Conservation (phyloP, 306 rosid genomes). For the Crotalaria pallida region DNA sequence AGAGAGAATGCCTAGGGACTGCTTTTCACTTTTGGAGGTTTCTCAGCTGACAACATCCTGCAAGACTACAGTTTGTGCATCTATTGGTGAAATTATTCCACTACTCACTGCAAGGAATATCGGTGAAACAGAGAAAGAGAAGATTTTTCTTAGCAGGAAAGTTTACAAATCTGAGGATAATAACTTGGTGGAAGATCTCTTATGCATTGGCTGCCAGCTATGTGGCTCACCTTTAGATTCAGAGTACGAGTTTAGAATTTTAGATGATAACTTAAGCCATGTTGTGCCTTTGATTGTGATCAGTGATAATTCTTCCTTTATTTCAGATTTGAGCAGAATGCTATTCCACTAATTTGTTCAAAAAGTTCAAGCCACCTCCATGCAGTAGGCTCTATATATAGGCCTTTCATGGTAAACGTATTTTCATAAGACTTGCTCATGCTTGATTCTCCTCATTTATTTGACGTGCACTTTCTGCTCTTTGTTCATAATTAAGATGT, state of each 20-base stretch:
- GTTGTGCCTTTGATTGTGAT: not conserved
- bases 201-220: slow-evolving; percentile 75
- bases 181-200: slow-evolving; percentile 51
- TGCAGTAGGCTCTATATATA: slow-evolving; percentile 52
- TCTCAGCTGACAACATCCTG: slow-evolving; percentile 39
- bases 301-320: slow-evolving; percentile 14
- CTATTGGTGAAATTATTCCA: slow-evolving; percentile 59
- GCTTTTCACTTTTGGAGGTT: slow-evolving; percentile 47
- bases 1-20: slow-evolving; percentile 38
- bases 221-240: slow-evolving; percentile 68
- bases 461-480: not conserved
- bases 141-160: slow-evolving; percentile 58
- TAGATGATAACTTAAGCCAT: not conserved
- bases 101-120: not conserved
- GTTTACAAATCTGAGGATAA: slow-evolving; percentile 32
- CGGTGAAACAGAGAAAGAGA: slow-evolving; percentile 43
- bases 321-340: slow-evolving; percentile 34
- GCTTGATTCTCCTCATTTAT: slow-evolving; percentile 3
- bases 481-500: not conserved
- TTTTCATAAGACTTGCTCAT: slow-evolving; percentile 5
- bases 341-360: slow-evolving; percentile 48
- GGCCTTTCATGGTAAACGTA: slow-evolving; percentile 70
- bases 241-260: slow-evolving; percentile 38
- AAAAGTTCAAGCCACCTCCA: slow-evolving; percentile 61
- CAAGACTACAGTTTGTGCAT: slow-evolving; percentile 50